Conservation (phyloP, 2,329 filamentous ascomycete genomes). For the Pseudocercospora cruenta region DNA sequence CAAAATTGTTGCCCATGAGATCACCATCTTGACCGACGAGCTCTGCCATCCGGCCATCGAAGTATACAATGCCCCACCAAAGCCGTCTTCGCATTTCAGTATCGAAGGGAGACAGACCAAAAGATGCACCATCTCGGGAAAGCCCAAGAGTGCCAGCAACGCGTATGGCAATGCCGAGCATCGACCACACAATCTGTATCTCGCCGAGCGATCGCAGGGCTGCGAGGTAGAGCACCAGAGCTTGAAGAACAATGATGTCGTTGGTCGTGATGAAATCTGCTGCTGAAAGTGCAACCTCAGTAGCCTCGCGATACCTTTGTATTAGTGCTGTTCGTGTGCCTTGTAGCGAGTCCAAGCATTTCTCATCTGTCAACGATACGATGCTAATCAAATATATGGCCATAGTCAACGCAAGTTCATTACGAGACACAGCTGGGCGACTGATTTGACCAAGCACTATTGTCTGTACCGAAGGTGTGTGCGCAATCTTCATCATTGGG, state of each 20-base stretch:
- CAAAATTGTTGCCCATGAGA: constrained; percentile 32
- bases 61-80: constrained; percentile 57
- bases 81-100: constrained; percentile 40
- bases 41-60: constrained; percentile 71
- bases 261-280: constrained; percentile 36
- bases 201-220: constrained; percentile 32
- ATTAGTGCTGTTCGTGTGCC: constrained; percentile 28
- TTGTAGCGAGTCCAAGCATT: constrained; percentile 31
- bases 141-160: constrained; percentile 50
- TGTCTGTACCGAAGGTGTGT: constrained; percentile 70
- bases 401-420: constrained; percentile 39
- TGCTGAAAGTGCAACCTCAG: constrained; percentile 32
- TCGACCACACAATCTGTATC: constrained; percentile 30
- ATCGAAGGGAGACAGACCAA: constrained; percentile 39
- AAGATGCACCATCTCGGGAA: constrained; percentile 32
- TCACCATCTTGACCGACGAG: constrained; percentile 46
- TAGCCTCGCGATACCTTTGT: constrained; percentile 29
- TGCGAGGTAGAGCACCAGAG: constrained; percentile 36
- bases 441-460: constrained; percentile 65
- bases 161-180: constrained; percentile 44
- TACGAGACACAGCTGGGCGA: constrained; percentile 58
- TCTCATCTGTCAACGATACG: constrained; percentile 37
- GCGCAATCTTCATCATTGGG: constrained; percentile 71
- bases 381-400: constrained; percentile 41
- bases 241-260: constrained; percentile 35